Base-by-base conservation (phyloP, 495 filamentous ascomycete genomes). In the Aspergillus saccharolyticus region DNA sequence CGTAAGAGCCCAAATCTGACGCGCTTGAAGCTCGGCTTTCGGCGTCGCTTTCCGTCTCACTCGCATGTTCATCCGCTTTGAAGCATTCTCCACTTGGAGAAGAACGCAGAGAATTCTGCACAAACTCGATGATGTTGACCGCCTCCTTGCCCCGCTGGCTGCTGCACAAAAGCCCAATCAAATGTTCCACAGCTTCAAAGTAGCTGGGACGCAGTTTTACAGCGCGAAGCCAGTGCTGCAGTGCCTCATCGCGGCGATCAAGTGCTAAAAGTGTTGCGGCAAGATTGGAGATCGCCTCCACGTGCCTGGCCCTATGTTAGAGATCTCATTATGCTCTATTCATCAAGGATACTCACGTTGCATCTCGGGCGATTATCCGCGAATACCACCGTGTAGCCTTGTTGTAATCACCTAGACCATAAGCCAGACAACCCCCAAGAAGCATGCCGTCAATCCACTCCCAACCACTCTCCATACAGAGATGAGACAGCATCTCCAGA, bases 391-490 rank as follows among this genome's bases (percentile, higher is more conserved):
- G 82, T 65, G 92, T 74, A 9, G 95, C 90, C 65, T 89, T 86
- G 55, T 89, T 83, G 67, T 95, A 93, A 65, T 91, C 87, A 53
- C 90, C 89, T 12, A 98, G 74, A 10, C 90, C 95, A 77, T 97
- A 97, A 42, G 95, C 88, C 51, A 98, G 77, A 67, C 94, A 98
- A 5, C 94, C 94, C 33, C 87, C 92, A 16, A 98, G 81, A 20
- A 97, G 76, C 81, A 98, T 96, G 16, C 95, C 94, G 70, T 97
- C 93, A 54, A 93, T 84, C 94, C 94, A 98, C 62, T 86, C 83
- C 91, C 93, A 96, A 16, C 81, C 82, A 66, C 90, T 93, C 64
- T 96, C 89, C 62, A 85, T 85, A 70, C 92, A 96, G 22, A 96
- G 74, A 61, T 84, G 84, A 25, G 85, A 88, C 12, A 98, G 74